Percentiles rank a stretch among this genome's conserved stretches.
Evolutionary conservation across 352 stramenopile genomes (phyloP).

Genomic region (Sclerospora graminicola): DNA sequence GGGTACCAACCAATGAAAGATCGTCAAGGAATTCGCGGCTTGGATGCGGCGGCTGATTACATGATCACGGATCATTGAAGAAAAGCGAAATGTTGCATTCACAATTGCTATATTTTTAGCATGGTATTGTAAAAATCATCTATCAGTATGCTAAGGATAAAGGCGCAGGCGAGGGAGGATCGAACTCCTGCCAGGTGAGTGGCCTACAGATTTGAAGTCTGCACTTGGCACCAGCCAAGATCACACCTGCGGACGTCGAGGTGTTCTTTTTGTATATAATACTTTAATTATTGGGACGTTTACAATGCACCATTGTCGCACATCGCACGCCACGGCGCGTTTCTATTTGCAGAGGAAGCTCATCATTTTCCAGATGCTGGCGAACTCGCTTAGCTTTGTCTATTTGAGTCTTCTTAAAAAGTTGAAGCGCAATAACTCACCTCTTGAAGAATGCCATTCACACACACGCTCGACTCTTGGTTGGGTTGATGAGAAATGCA

Average conservation of each 20-base stretch:
- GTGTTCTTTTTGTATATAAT: not conserved
- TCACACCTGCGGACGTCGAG: slow-evolving; percentile 48
- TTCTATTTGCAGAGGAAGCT: too few species aligned
- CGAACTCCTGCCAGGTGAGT: slow-evolving; percentile 85
- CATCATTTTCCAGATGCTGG: too few species aligned
- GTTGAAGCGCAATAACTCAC: too few species aligned
- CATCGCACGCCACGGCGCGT: too few species aligned
- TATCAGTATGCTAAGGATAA: slow-evolving; percentile 16
- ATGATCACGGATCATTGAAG: slow-evolving; percentile 14
- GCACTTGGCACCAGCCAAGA: slow-evolving; percentile 85
- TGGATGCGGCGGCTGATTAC: slow-evolving; percentile 17
- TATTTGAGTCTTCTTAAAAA: too few species aligned
- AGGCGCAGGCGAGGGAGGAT: slow-evolving; percentile 85
- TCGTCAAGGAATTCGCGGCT: slow-evolving; percentile 12
- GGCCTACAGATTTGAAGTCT: slow-evolving; percentile 91
- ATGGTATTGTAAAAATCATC: not conserved
- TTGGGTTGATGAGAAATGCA: too few species aligned
- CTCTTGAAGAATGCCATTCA: too few species aligned
- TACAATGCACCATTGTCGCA: not conserved
- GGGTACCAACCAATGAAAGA: slow-evolving; percentile 15
- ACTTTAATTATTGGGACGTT: not conserved
- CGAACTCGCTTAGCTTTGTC: too few species aligned
- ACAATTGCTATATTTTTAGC: not conserved
- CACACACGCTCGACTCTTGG: too few species aligned
- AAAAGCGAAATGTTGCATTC: slow-evolving; percentile 3